phyloP scores from a whole-genome alignment of 2,329 filamentous ascomycete species.

The Arachnopeziza araneosa region DNA sequence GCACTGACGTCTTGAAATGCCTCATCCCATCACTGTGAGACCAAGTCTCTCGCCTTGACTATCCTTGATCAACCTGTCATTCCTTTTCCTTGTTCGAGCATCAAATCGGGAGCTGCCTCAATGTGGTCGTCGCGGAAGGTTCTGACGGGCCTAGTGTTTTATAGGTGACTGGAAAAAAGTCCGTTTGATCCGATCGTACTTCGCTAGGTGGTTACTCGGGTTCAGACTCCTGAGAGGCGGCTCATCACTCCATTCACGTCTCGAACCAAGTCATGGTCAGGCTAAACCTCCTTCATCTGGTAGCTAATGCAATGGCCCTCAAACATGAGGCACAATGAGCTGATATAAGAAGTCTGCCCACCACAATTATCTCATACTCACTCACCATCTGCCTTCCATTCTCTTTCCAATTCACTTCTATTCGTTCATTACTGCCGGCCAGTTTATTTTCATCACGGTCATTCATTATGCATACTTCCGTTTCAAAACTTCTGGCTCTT shows the following conservation, averaged over 20 bases:
- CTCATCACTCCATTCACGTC: slow-evolving; percentile 10
- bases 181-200: not conserved
- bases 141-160: slow-evolving; percentile 7
- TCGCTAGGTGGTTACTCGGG: not conserved
- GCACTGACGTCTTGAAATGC: not conserved
- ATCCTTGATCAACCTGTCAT: slow-evolving; percentile 4
- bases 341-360: slow-evolving; percentile 14
- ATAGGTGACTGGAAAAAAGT: not conserved
- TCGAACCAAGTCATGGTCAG: slow-evolving; percentile 6
- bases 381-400: slow-evolving; percentile 14
- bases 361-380: slow-evolving; percentile 13
- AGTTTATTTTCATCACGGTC: slow-evolving; percentile 21
- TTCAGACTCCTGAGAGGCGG: not conserved
- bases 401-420: slow-evolving; percentile 12
- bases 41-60: slow-evolving; percentile 3
- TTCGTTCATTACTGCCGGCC: slow-evolving; percentile 26
- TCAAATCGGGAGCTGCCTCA: slow-evolving; percentile 6
- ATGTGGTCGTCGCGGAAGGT: slow-evolving; percentile 4
- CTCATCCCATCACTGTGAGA: not conserved
- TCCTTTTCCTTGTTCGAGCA: not conserved
- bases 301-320: not conserved
- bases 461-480: slow-evolving; percentile 27
- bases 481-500: slow-evolving; percentile 23
- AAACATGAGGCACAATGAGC: slow-evolving; percentile 1
- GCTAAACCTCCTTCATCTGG: not conserved